Evolutionary conservation across 2,329 filamentous ascomycete genomes (phyloP), one percentile per base, ranked within the genome.

Genomic region (Fusarium sp.): DNA sequence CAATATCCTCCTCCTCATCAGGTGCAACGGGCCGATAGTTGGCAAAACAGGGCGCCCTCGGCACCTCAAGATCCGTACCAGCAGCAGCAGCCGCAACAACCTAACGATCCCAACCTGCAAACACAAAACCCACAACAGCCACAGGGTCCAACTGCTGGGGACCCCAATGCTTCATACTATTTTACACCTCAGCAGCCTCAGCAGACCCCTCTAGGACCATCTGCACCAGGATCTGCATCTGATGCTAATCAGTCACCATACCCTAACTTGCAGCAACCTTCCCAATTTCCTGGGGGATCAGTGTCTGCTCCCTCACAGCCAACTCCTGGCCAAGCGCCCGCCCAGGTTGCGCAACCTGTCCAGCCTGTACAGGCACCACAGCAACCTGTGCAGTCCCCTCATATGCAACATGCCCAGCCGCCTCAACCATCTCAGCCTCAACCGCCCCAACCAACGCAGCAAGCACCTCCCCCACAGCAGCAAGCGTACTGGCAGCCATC

Each of bases 91-190:
- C 53, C 26, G 28, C 55, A 58, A 55, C 30, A 68, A 44, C 63
- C 73, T 7, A 70, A 75, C 28, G 81, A 82, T 44, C 64, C 74
- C 18, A 63, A 71, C 17, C 79, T 80, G 54, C 73, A 74, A 32
- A 70, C 79, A 53, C 80, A 79, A 64, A 79, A 75, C 20, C 77
- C 80, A 11, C 82, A 81, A 45, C 80, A 79, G 64, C 47, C 78
- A 18, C 65, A 73, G 12, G 76, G 72, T 13, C 77, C 79, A 32
- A 79, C 80, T 17, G 73, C 81, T 41, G 70, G 85, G 22, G 90
- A 92, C 66, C 85, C 88, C 4, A 88, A 85, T 66, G 84, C 87
- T 17, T 85, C 86, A 15, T 91, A 89, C 76, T 93, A 92, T 80
- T 90, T 89, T 76, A 86, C 83, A 72, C 80, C 82, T 65, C 81